Conservation (phyloP, 1,284 basidiomycete species). For the Mycena sp. region DNA sequence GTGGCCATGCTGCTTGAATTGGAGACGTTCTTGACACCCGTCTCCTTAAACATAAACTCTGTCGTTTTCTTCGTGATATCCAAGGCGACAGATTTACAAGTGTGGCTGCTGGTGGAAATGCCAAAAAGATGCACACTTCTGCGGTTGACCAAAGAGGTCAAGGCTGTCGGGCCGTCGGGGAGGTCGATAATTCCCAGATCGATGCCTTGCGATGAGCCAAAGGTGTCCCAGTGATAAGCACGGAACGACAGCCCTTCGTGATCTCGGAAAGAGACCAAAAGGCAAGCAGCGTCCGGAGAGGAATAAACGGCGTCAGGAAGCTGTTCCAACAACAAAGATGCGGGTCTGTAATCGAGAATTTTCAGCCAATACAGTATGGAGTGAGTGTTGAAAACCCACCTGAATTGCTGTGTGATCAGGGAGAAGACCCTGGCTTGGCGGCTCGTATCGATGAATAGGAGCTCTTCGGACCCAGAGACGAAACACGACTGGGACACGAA, state of each 20-base stretch:
- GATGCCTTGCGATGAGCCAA: conserved; percentile 60
- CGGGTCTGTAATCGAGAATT: conserved; percentile 48
- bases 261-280: conserved; percentile 46
- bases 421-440: conserved; percentile 58
- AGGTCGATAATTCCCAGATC: conserved; percentile 43
- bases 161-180: conserved; percentile 35
- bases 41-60: conserved; percentile 62
- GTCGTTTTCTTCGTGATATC: conserved; percentile 63
- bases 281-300: conserved; percentile 63
- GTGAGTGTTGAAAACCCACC: conserved; percentile 45
- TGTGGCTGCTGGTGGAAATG: conserved; percentile 43
- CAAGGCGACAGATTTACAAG: conserved; percentile 53
- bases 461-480: conserved; percentile 56
- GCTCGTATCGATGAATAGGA: conserved; percentile 55
- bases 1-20: conserved; percentile 35
- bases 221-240: conserved; percentile 64
- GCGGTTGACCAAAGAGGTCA: conserved; percentile 58
- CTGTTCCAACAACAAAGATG: conserved; percentile 49
- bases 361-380: not conserved
- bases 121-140: conserved; percentile 52
- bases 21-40: conserved; percentile 31
- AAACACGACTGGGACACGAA: conserved; percentile 49
- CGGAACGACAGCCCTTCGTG: conserved; percentile 36
- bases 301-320: conserved; percentile 49
- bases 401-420: conserved; percentile 57